Conservation (phyloP, 768 basidiomycete species). For the Kwoniella sp. region DNA sequence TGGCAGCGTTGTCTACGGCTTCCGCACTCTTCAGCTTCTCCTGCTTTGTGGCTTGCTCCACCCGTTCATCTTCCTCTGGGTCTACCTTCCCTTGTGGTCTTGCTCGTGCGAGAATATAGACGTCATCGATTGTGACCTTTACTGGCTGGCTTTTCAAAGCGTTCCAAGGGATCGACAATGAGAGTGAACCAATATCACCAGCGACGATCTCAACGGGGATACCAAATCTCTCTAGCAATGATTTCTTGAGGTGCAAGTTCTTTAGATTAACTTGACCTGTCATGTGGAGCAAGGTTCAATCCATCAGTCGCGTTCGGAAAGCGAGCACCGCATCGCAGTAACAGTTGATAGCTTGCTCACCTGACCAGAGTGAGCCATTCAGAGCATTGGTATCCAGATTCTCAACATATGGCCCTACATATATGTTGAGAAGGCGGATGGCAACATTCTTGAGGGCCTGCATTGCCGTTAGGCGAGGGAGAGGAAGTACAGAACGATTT, state of each 20-base stretch:
- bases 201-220: slow-evolving; percentile 93
- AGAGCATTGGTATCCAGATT: slow-evolving; percentile 93
- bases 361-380: slow-evolving; percentile 65
- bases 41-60: slow-evolving; percentile 80
- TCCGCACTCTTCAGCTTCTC: slow-evolving; percentile 90
- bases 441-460: slow-evolving; percentile 47
- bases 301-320: not conserved
- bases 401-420: slow-evolving; percentile 92
- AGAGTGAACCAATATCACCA: slow-evolving; percentile 60
- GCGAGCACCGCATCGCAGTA: too few relatives aligned
- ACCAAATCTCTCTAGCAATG: slow-evolving; percentile 90
- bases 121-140: slow-evolving; percentile 86
- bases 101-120: slow-evolving; percentile 82
- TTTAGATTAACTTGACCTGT: slow-evolving; percentile 19
- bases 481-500: too few relatives aligned
- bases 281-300: not conserved
- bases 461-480: slow-evolving; percentile 24
- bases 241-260: slow-evolving; percentile 81
- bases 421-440: slow-evolving; percentile 68
- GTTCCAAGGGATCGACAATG: slow-evolving; percentile 52
- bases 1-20: slow-evolving; percentile 57
- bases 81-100: slow-evolving; percentile 70
- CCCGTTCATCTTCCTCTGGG: slow-evolving; percentile 78
- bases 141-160: slow-evolving; percentile 65
- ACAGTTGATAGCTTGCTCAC: slow-evolving; percentile 10